phyloP scores from a whole-genome alignment of 768 basidiomycete species.

The Suillus luteus region DNA sequence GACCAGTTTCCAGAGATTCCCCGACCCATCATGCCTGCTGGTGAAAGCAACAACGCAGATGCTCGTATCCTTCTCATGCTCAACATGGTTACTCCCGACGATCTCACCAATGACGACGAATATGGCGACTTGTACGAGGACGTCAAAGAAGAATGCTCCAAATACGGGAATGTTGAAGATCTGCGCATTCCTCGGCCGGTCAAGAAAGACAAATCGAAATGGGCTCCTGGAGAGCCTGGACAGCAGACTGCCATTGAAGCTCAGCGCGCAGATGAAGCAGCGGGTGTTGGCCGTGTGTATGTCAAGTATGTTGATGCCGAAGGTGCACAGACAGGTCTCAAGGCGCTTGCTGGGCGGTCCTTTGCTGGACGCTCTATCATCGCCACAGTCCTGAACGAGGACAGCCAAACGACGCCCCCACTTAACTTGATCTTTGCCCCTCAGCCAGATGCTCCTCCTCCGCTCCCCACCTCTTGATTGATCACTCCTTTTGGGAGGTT shows the following conservation, averaged over 20 bases:
- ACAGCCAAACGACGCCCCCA: conserved; percentile 84
- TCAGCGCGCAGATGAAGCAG: conserved; percentile 78
- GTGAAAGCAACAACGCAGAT: conserved; percentile 58
- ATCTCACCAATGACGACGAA: conserved; percentile 86
- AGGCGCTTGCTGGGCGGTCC: conserved; percentile 85
- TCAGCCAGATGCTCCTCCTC: conserved; percentile 80
- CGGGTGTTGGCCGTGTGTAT: conserved; percentile 94
- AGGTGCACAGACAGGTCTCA: conserved; percentile 71
- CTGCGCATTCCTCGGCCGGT: conserved; percentile 87
- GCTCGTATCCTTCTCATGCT: conserved; percentile 93
- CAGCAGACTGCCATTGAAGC: conserved; percentile 65
- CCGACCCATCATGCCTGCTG: conserved; percentile 85
- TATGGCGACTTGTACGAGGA: conserved; percentile 95
- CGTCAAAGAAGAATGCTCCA: conserved; percentile 85
- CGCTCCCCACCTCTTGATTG: conserved; percentile 51
- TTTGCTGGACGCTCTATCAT: conserved; percentile 88
- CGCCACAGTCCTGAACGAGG: conserved; percentile 79
- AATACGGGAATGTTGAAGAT: conserved; percentile 81
- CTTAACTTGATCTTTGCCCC: conserved; percentile 82
- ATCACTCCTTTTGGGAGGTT: conserved; percentile 14
- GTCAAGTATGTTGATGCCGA: conserved; percentile 75
- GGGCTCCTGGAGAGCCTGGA: conserved; percentile 63
- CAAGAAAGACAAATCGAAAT: conserved; percentile 83
- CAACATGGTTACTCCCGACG: conserved; percentile 97
- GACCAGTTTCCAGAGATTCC: conserved; percentile 85